These are phyloP conservation scores for Boletus patriciae DNA, from an alignment of 768 basidiomycete species.

Conservation along the genomic window DNA sequence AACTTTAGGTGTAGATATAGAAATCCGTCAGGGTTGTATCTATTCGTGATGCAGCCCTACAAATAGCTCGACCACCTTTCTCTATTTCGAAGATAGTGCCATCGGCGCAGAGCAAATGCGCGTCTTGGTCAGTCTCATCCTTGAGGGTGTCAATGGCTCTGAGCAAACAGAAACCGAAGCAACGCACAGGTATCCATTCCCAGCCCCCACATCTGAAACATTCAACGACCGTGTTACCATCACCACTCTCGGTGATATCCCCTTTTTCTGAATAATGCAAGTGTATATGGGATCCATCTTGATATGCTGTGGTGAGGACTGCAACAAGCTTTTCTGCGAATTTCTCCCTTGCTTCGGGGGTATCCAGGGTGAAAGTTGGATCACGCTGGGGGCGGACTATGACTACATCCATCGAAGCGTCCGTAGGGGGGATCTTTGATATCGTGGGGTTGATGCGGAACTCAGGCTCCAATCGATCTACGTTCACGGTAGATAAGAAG, in stretches of 20 bases:
- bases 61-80: conserved; percentile 56
- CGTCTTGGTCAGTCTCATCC: conserved; percentile 57
- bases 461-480: conserved; percentile 79
- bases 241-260: conserved; percentile 39
- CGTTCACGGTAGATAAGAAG: conserved; percentile 79
- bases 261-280: conserved; percentile 54
- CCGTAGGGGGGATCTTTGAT: conserved; percentile 43
- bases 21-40: conserved; percentile 38
- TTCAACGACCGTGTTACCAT: conserved; percentile 65
- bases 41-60: conserved; percentile 40
- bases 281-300: conserved; percentile 68
- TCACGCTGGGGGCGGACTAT: conserved; percentile 72
- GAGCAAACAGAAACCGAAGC: neutral
- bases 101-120: conserved; percentile 79
- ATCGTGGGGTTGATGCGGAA: conserved; percentile 77
- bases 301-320: conserved; percentile 69
- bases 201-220: conserved; percentile 77
- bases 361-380: conserved; percentile 45
- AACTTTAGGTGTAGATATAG: conserved; percentile 45
- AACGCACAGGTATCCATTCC: conserved; percentile 82
- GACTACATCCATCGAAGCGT: conserved; percentile 66
- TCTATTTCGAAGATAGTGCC: conserved; percentile 69
- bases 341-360: conserved; percentile 40
- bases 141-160: conserved; percentile 30
- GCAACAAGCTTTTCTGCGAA: conserved; percentile 57